Evolutionary conservation across 2,329 filamentous ascomycete species (phyloP), one percentile per base, ranked within the genome.

Genomic region (Cladosporium cucumerinum): DNA sequence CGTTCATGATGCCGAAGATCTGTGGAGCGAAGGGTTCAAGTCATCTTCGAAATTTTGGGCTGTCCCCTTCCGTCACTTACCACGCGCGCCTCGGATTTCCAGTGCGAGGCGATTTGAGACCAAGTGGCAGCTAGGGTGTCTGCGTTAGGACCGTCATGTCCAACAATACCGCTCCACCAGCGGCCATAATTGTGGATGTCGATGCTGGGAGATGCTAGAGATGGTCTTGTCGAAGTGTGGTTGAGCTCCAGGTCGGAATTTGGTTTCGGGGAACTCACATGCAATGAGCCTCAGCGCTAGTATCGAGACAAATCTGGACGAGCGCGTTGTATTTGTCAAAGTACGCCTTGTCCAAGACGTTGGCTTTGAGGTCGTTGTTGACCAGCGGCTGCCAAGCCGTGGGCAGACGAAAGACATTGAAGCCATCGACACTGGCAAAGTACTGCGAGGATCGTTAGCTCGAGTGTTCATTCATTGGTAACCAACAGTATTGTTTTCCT

Each of bases 141-240:
- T 71, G 89, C 82, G 0, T 81, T 82, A 0, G 87, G 86, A 0
- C 87, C 87, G 26, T 86, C 87, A 72, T 90, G 87, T 1, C 87
- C 88, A 64, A 90, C 83, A 67, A 90, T 86, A 2, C 76, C 75
- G 16, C 84, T 84, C 69, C 90, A 83, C 81, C 84, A 89, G 58
- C 87, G 72, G 1, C 70, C 75, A 61, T 75, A 75, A 66, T 75
- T 74, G 72, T 75, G 73, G 65, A 75, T 65, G 61, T 74, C 72
- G 63, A 75, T 59, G 67, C 75, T 75, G 28, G 25, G 25, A 54
- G 26, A 14, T 28, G 16, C n/a, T 2, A 54, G 51, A 30, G 10
- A 48, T 6, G 23, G 43, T 21, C 18, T 48, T 48, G 43, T 3
- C 10, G 43, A 23, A 6, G 6, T 5, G 28, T 30, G 28, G 2